Conservation (phyloP, 495 filamentous ascomycete genomes). For the Corynascus novoguineensis region DNA sequence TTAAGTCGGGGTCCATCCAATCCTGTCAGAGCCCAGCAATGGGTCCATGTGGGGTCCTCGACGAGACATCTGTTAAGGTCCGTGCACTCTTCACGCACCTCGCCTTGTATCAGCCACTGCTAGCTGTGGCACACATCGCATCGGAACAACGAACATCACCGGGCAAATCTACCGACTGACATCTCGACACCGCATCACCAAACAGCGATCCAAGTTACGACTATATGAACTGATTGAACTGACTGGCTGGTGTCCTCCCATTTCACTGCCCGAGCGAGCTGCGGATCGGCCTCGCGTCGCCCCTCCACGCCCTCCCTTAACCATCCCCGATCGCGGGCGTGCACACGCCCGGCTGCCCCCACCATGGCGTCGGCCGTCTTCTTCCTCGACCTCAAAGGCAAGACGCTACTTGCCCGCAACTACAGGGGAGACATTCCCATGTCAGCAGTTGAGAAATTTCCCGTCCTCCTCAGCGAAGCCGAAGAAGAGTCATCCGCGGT, state of each 20-base stretch:
- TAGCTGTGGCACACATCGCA: not conserved
- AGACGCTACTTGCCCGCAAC: slow-evolving; percentile 98
- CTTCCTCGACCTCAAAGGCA: slow-evolving; percentile 99
- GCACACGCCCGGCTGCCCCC: slow-evolving; percentile 15
- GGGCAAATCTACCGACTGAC: no score
- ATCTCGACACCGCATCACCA: no score
- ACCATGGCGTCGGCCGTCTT: slow-evolving; percentile 96
- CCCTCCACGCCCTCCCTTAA: not conserved
- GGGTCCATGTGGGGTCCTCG: no score
- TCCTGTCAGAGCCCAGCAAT: no score
- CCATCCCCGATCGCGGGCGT: not conserved
- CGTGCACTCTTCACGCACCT: no score
- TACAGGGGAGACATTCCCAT: slow-evolving; percentile 99
- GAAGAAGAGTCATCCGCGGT: slow-evolving; percentile 99
- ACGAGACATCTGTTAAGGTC: no score
- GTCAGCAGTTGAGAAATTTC: slow-evolving; percentile 98
- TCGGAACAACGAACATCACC: no score
- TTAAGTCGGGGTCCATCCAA: no score
- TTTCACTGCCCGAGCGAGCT: not conserved
- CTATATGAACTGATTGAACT: not conserved
- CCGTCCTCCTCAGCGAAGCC: slow-evolving; percentile 91
- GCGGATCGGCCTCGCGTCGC: not conserved
- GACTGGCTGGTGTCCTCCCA: not conserved
- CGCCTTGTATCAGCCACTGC: no score
- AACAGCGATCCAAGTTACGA: no score